Evolutionary conservation across 2,329 filamentous ascomycete species (phyloP), one percentile per base, ranked within the genome.

Genomic region (Ophiocordyceps camponoti-rufipedis): DNA sequence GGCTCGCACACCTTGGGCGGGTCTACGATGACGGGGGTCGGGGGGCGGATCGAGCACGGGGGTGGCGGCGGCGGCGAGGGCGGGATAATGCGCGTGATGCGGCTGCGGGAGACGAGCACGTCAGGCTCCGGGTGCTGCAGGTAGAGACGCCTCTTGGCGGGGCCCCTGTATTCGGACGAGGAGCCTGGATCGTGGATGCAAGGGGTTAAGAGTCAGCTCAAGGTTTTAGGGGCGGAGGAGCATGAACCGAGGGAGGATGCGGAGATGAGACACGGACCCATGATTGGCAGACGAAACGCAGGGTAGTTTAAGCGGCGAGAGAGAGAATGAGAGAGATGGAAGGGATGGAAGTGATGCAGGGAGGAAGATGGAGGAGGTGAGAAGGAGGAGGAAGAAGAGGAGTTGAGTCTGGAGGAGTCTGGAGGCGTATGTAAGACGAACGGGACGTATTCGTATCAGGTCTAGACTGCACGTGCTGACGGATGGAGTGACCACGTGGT

Each of bases 61-160:
- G 39, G 42, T 10, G 32, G 42, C 42, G 38, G 38, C 28, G 55
- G 53, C 0, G 56, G 60, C 12, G 57, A 47, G 0, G 58, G 56
- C 13, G 64, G 64, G 41, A 66, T 56, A 50, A 64, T 55, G 41
- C 58, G 61, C 7, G 64, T 67, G 54, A 64, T 52, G 48, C 57
- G 59, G 40, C 54, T 58, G 40, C 58, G 59, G 45, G 62, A 54
- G 42, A 57, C 55, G 49, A 58, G 53, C 46, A 62, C 55, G 51
- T 66, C 65, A 41, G 60, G 59, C 44, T 59, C 60, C 8, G 65
- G 63, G 40, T 62, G 62, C 39, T 60, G 55, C 39, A 68, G 60
- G 48, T 68, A 68, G 52, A 68, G 56, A 47, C 61, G 62, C 56
- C 65, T 67, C 55, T 67, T 68, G 49, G 45, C 43, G 23, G 47